phyloP scores from a whole-genome alignment of 148 eudicot species.

The Vaccinium corymbosum region DNA sequence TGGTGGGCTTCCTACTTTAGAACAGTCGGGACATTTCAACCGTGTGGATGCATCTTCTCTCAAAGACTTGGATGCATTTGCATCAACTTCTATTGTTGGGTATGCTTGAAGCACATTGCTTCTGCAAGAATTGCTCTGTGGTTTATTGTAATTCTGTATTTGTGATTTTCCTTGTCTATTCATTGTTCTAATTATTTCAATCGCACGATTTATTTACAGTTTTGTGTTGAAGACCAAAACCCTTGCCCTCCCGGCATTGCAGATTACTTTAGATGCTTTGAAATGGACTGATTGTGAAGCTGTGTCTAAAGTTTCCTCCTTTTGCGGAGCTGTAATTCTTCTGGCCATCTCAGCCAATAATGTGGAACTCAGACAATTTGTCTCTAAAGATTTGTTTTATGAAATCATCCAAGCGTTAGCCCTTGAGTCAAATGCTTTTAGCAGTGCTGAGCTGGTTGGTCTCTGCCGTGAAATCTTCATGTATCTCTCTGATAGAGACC shows the following conservation, averaged over 20 bases:
- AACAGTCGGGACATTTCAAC: conserved; percentile 64
- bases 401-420: conserved; percentile 81
- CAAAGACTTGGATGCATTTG: conserved; percentile 59
- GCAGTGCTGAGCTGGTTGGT: conserved; percentile 69
- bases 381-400: conserved; percentile 76
- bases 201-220: conserved; percentile 39
- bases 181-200: background rate
- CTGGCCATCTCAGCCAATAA: conserved; percentile 58
- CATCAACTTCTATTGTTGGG: conserved; percentile 70
- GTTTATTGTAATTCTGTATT: background rate
- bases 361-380: conserved; percentile 75
- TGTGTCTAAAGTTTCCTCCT: conserved; percentile 59
- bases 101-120: conserved; percentile 37
- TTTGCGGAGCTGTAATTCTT: conserved; percentile 62
- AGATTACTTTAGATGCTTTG: conserved; percentile 71
- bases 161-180: background rate
- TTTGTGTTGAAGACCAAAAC: conserved; percentile 61
- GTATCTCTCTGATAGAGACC: conserved; percentile 68
- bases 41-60: conserved; percentile 61
- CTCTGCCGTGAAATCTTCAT: conserved; percentile 83
- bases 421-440: conserved; percentile 77
- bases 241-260: conserved; percentile 76
- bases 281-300: conserved; percentile 91
- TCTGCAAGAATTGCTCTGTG: conserved; percentile 1
- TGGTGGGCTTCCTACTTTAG: conserved; percentile 65